A percentile compares a stretch with the other conserved stretches of the same genome.
phyloP scores from a whole-genome alignment of 1,284 basidiomycete genomes.

The Naganishia albida region DNA sequence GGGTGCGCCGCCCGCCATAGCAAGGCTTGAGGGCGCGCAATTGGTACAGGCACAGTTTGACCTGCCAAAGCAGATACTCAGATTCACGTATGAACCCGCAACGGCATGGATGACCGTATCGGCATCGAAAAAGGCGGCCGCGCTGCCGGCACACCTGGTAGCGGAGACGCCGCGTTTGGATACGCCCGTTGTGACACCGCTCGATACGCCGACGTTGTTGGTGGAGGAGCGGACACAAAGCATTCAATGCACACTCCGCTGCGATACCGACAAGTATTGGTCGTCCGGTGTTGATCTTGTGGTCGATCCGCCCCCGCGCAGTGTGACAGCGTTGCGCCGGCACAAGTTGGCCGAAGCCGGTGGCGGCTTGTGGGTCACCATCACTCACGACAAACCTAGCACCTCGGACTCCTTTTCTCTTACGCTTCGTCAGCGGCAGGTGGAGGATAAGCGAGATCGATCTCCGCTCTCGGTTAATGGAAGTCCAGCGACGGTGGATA shows the following conservation, averaged over 20 bases:
- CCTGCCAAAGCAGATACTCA: conserved; percentile 78
- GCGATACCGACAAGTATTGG: conserved; percentile 87
- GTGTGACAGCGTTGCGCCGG: conserved; percentile 77
- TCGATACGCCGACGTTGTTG: conserved; percentile 5
- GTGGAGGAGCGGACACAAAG: conserved; percentile 52
- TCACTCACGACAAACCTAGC: conserved; percentile 73
- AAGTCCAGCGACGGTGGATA: conserved; percentile 78
- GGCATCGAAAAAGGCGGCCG: conserved; percentile 32
- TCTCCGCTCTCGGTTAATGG: conserved; percentile 75
- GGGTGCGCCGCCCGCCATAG: conserved; percentile 87
- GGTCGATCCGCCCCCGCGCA: conserved; percentile 88
- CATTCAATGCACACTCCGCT: conserved; percentile 91
- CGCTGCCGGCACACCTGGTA: conserved; percentile 27
- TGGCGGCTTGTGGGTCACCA: conserved; percentile 93
- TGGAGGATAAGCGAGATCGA: conserved; percentile 65
- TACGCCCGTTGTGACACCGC: conserved; percentile 34
- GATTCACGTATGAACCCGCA: conserved; percentile 70
- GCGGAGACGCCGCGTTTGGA: conserved; percentile 3
- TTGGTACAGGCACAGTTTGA: conserved; percentile 77
- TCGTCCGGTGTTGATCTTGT: conserved; percentile 81
- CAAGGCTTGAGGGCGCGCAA: conserved; percentile 76
- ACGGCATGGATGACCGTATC: conserved; percentile 36
- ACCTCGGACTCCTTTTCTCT: conserved; percentile 67
- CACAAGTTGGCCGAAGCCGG: conserved; percentile 84
- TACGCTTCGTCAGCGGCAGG: conserved; percentile 67